Percentiles rank a stretch among this genome's conserved stretches.
Conservation (phyloP, 1,284 basidiomycete genomes). For the Coniferiporia weirii region DNA sequence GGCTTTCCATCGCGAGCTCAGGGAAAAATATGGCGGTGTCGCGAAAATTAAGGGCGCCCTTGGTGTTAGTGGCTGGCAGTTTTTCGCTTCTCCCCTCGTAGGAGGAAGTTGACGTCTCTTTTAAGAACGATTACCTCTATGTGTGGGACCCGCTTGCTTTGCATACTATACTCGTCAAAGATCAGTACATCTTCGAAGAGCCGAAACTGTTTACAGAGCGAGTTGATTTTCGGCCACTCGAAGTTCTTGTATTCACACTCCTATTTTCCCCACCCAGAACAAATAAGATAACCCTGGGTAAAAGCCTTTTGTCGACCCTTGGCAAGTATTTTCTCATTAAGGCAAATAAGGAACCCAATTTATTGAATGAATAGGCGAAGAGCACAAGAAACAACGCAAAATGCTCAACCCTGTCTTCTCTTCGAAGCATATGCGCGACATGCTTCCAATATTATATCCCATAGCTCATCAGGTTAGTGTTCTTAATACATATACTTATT, state of each 20-base stretch:
- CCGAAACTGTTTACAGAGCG: conserved; percentile 21
- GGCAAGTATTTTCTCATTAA: background rate
- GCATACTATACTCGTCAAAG: conserved; percentile 29
- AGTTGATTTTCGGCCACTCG: conserved; percentile 1
- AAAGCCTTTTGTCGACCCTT: conserved; percentile 9
- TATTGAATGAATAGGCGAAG: conserved; percentile 19
- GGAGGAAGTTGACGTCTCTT: background rate
- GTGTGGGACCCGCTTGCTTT: conserved; percentile 24
- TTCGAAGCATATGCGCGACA: too few relatives aligned
- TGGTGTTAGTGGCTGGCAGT: conserved; percentile 15
- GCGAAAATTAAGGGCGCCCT: conserved; percentile 16
- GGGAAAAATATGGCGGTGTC: conserved; percentile 16
- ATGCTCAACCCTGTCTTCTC: too few relatives aligned
- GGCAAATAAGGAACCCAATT: background rate
- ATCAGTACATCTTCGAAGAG: conserved; percentile 28
- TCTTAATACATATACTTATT: conserved; percentile 5
- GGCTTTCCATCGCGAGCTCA: conserved; percentile 20
- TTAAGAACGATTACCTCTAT: conserved; percentile 17
- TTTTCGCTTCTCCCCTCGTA: background rate
- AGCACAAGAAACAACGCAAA: conserved; percentile 24
- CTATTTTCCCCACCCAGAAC: background rate
- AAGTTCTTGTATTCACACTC: conserved; percentile 3
- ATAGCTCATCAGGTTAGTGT: conserved; percentile 28
- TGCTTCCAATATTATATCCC: conserved; percentile 26
- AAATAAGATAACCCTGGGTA: conserved; percentile 3